Base-by-base conservation (phyloP, 805 yeast genomes). In the Nakazawaea ishiwadae region DNA sequence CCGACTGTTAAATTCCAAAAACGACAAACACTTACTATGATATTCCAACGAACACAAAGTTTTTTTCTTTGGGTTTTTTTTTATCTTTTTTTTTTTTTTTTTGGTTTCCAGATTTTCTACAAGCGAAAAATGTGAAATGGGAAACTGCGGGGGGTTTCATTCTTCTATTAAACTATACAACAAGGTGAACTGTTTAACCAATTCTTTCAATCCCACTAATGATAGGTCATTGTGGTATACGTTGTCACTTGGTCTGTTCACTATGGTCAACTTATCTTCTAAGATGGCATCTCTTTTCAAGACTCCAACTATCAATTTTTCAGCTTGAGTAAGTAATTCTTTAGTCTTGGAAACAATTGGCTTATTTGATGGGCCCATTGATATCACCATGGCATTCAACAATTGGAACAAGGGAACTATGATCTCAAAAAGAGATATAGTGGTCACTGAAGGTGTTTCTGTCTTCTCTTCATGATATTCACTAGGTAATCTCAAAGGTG, bases 331-430 rank as follows among this genome's bases (percentile, higher is more conserved):
- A 52, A 85, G 53, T 33, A 88, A 56, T 4, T 60, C 66, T 39
- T 65, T 68, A 0, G 79, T 81, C 48, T 75, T 79, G 5, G 59
- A 53, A 8, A 79, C 66, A 12, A 84, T 79, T 1, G 74, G 68
- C 44, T 68, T 71, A 58, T 86, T 86, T 32, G 81, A 79, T 4
- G 90, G 81, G 0, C 96, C 96, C 68, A 85, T 74, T 2, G 95
- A 77, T 8, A 89, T 63, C 4, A 84, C 62, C 6, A 84, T 65
- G 0, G 95, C 79, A 8, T 79, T 60, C 3, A 87, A 66, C 35
- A 88, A 62, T 52, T 85, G 95, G 57, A 87, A 83, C 2, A 82
- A 66, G 0, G 95, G 93, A 26, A 81, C 71, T 31, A 85, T 66
- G 15, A 85, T 62, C 45, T 85, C 95, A 54, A 77, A 80, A 38